phyloP scores from a whole-genome alignment of 1,139 yeast genomes.

The Arxiozyma telluris region DNA sequence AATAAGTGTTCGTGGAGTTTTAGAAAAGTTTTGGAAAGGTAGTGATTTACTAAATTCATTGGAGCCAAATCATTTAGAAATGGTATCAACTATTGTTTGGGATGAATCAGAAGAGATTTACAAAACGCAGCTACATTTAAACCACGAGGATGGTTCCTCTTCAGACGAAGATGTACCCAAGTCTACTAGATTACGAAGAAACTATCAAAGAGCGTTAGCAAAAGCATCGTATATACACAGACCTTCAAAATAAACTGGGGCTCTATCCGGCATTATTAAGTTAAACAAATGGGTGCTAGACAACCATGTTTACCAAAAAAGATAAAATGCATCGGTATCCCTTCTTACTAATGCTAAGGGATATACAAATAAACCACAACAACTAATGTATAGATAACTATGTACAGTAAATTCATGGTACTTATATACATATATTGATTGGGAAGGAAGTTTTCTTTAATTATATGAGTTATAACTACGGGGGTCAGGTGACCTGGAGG shows the following conservation, averaged over 20 bases:
- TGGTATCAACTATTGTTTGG: not conserved
- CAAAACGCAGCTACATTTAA: not conserved
- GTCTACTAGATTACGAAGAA: not conserved
- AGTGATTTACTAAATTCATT: not conserved
- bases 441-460: no score
- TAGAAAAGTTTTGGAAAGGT: not conserved
- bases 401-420: no score
- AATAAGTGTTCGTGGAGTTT: not conserved
- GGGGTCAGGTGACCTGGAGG: not conserved
- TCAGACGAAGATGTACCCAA: not conserved
- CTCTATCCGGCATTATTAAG: no score
- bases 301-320: no score
- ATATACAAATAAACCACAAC: no score
- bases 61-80: not conserved
- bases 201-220: not conserved
- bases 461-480: no score
- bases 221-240: not conserved
- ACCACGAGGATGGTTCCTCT: not conserved
- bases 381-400: no score
- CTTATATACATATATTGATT: no score
- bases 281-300: no score
- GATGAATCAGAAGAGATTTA: not conserved
- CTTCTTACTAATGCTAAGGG: no score
- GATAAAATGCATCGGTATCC: no score
- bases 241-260: not conserved